phyloP scores from a whole-genome alignment of 139 green algal genomes.

The Chlamydomonas sp. region DNA sequence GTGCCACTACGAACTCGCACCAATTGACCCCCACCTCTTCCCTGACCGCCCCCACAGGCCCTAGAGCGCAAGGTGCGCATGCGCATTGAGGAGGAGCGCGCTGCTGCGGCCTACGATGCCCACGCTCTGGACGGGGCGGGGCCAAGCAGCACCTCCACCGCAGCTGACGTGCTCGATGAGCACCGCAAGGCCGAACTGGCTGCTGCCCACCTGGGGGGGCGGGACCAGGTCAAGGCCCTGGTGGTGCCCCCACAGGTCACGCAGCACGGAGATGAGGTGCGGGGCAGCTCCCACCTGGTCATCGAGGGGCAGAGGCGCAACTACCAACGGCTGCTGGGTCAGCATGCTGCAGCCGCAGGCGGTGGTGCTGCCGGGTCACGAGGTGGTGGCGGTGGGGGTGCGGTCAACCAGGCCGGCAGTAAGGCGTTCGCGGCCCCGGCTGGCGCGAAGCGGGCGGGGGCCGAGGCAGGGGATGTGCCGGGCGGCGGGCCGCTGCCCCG shows the following conservation, averaged over 20 bases:
- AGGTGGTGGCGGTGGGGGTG: not conserved
- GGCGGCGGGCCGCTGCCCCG: not conserved
- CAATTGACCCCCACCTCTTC: too few relatives aligned
- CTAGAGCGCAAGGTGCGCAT: too few relatives aligned
- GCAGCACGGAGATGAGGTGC: conserved; percentile 6
- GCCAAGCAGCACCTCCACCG: too few relatives aligned
- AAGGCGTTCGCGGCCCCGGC: not conserved
- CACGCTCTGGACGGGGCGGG: too few relatives aligned
- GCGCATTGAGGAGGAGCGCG: too few relatives aligned
- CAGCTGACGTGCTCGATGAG: not conserved
- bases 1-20: too few relatives aligned
- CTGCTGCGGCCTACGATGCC: too few relatives aligned
- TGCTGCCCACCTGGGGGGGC: not conserved
- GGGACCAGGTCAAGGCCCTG: conserved; percentile 19
- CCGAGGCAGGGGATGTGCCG: not conserved
- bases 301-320: not conserved
- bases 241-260: conserved; percentile 16
- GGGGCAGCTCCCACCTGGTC: conserved; percentile 7
- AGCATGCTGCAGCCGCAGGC: not conserved
- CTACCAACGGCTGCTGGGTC: not conserved
- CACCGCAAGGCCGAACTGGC: not conserved
- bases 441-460: not conserved
- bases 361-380: not conserved
- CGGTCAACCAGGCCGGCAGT: too few relatives aligned
- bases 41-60: too few relatives aligned